A percentile compares a stretch with the other conserved stretches of the same genome.
phyloP scores from a whole-genome alignment of 441 rosid species.

The Populus hybrid region DNA sequence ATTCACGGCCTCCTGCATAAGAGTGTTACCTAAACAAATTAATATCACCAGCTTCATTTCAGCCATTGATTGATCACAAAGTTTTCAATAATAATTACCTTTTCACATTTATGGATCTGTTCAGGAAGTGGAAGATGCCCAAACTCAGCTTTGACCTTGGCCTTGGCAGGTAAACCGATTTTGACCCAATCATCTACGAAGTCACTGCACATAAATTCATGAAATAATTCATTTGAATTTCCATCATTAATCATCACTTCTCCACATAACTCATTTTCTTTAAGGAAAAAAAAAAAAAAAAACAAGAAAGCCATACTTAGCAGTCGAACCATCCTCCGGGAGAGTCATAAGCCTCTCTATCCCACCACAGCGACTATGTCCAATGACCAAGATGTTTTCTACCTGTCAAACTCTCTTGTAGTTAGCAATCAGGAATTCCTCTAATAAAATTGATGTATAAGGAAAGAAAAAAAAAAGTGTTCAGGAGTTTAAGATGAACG shows the following conservation, averaged over 20 bases:
- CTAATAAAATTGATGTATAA: too few species aligned
- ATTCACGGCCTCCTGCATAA: constrained; percentile 48
- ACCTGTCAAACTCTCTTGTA: constrained; percentile 19
- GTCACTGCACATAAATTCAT: constrained; percentile 40
- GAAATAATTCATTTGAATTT: too few species aligned
- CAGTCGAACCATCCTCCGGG: constrained; percentile 47
- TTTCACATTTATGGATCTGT: constrained; percentile 64
- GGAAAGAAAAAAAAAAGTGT: too few species aligned
- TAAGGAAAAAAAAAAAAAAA: too few species aligned
- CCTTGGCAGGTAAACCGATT: constrained; percentile 64
- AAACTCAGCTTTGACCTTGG: constrained; percentile 51
- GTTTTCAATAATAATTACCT: background rate
- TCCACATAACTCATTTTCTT: too few species aligned
- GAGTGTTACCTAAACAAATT: too few species aligned
- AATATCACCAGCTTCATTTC: too few species aligned
- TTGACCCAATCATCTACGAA: constrained; percentile 82
- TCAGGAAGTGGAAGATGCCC: constrained; percentile 26
- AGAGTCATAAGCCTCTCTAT: constrained; percentile 30
- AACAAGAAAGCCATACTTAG: constrained; percentile 26
- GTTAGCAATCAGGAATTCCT: background rate
- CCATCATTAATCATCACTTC: too few species aligned
- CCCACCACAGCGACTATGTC: constrained; percentile 45
- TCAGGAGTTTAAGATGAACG: background rate
- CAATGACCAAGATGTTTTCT: constrained; percentile 33
- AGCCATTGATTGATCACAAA: too few species aligned